Conservation (phyloP, 2,329 filamentous ascomycete genomes). For the Mollisia scopiformis region DNA sequence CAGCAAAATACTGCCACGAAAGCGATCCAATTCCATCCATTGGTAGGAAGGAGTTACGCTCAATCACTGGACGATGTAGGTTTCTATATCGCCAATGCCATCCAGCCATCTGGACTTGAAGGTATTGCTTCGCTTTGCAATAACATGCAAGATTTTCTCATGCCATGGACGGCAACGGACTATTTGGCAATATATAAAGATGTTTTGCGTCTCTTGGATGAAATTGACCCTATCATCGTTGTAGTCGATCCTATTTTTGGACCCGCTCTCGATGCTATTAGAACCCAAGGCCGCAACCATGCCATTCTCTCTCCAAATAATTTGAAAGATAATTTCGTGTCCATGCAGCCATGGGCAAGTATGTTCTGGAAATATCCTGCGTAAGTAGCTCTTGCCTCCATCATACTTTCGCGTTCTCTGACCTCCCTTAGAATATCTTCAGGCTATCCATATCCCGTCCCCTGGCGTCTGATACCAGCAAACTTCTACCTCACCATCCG, state of each 20-base stretch:
- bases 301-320: slow-evolving; percentile 41
- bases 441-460: slow-evolving; percentile 48
- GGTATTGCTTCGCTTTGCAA: background rate
- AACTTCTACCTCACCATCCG: slow-evolving; percentile 43
- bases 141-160: background rate
- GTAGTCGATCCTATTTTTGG: slow-evolving; percentile 46
- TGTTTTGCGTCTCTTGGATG: slow-evolving; percentile 40
- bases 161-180: slow-evolving; percentile 40
- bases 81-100: background rate
- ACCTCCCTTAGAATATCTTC: slow-evolving; percentile 27
- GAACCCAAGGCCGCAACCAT: slow-evolving; percentile 41
- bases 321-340: slow-evolving; percentile 41
- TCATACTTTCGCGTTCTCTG: background rate
- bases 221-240: slow-evolving; percentile 42
- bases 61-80: background rate
- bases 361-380: slow-evolving; percentile 43
- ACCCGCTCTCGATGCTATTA: slow-evolving; percentile 45
- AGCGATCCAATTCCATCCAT: background rate
- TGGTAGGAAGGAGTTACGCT: background rate
- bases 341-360: slow-evolving; percentile 39
- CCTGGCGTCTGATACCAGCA: slow-evolving; percentile 42
- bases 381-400: slow-evolving; percentile 27
- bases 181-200: slow-evolving; percentile 44
- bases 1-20: background rate
- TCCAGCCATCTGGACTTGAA: background rate